phyloP scores from a whole-genome alignment of 225 moss, liverwort and hornwort genomes.

The Neckera pumila region DNA sequence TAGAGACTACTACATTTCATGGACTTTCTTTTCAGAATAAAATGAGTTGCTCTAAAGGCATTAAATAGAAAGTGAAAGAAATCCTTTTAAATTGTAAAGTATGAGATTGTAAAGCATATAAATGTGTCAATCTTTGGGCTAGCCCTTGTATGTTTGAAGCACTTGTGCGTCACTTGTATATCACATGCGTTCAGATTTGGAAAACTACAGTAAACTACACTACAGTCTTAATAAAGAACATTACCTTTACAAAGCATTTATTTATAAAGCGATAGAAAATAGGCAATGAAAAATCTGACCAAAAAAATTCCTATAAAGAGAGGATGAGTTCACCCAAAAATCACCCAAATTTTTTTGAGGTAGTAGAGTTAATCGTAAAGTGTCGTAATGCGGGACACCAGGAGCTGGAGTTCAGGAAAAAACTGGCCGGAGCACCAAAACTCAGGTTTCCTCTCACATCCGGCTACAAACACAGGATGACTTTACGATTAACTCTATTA shows the following conservation, averaged over 20 bases:
- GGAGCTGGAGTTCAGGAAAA: no score
- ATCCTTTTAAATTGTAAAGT: no score
- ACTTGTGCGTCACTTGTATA: background rate
- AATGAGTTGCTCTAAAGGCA: background rate
- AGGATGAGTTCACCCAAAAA: background rate
- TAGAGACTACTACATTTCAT: background rate
- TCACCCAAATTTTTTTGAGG: background rate
- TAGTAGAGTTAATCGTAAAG: no score
- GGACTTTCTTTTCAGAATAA: background rate
- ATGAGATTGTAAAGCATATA: no score
- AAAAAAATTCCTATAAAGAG: background rate
- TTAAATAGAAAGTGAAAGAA: background rate
- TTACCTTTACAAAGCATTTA: background rate
- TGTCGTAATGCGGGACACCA: no score
- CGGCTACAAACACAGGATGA: no score
- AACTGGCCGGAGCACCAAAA: no score
- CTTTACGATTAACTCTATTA: no score
- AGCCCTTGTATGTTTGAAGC: background rate
- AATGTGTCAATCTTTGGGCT: background rate
- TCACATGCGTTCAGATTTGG: background rate
- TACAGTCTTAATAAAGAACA: background rate
- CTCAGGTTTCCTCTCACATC: no score
- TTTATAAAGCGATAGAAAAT: background rate
- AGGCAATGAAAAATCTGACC: background rate
- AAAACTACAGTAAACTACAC: background rate